Conservation (phyloP, 306 rosid genomes). For the Carpinus fangiana region DNA sequence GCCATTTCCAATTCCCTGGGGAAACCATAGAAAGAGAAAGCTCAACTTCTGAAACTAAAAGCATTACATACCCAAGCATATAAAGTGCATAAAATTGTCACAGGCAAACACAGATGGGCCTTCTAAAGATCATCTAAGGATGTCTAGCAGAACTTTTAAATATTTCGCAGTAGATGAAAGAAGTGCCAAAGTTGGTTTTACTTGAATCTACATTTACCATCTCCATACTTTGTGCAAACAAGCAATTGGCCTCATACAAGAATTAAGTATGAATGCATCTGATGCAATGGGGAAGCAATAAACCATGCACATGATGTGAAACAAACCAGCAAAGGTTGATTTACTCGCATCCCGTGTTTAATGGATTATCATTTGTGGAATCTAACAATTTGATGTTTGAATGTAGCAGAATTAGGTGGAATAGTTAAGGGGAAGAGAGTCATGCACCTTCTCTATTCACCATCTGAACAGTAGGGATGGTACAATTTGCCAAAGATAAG, state of each 20-base stretch:
- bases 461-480: neutral
- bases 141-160: neutral
- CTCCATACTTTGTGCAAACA: neutral
- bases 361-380: neutral
- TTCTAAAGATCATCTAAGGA: neutral
- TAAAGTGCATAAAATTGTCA: neutral
- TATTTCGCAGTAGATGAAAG: neutral
- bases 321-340: neutral
- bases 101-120: neutral
- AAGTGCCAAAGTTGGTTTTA: neutral
- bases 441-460: neutral
- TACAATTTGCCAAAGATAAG: neutral
- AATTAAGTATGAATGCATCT: neutral
- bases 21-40: slow-evolving; percentile 9
- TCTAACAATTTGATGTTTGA: neutral
- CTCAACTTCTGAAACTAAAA: slow-evolving; percentile 14
- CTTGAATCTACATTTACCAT: neutral
- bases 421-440: neutral
- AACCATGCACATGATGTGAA: neutral
- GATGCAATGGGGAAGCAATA: neutral
- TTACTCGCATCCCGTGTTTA: neutral
- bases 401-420: neutral
- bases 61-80: neutral
- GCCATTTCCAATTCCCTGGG: slow-evolving; percentile 55
- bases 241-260: neutral